Percentiles rank a stretch among this genome's conserved stretches.
These are phyloP conservation scores for Pseudocercospora cruenta DNA, from an alignment of 2,329 filamentous ascomycete genomes.

Conservation along the genomic window DNA sequence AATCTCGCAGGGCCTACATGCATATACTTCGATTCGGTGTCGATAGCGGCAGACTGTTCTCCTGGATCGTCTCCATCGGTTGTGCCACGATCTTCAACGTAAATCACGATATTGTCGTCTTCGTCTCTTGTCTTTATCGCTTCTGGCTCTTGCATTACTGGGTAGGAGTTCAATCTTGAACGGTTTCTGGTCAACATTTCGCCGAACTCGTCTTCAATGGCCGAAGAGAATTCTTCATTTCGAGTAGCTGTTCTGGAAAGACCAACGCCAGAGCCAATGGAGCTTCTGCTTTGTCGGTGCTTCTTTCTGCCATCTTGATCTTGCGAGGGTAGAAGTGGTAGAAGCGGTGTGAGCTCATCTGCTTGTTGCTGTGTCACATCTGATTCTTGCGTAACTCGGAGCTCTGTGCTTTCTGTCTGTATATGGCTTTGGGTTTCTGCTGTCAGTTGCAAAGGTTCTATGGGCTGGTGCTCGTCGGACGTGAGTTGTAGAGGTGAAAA, in stretches of 20 bases:
- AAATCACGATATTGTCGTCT: slow-evolving; percentile 1
- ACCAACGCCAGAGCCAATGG: slow-evolving; percentile 1
- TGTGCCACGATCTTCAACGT: not conserved
- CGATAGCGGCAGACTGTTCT: slow-evolving; percentile 3
- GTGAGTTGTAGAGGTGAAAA: not conserved
- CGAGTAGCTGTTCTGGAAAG: not conserved
- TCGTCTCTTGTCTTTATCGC: slow-evolving; percentile 13
- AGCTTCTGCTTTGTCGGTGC: not conserved
- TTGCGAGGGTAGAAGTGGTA: not conserved
- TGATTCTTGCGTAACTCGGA: not conserved
- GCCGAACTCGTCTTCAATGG: slow-evolving; percentile 14
- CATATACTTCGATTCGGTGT: slow-evolving; percentile 21
- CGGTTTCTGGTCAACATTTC: slow-evolving; percentile 6
- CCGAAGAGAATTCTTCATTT: slow-evolving; percentile 11
- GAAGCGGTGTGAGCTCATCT: slow-evolving; percentile 12
- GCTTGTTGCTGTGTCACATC: not conserved
- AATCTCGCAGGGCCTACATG: slow-evolving; percentile 16
- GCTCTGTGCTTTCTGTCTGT: not conserved
- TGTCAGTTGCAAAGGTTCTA: not conserved
- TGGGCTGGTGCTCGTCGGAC: not conserved
- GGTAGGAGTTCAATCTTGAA: slow-evolving; percentile 15
- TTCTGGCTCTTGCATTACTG: slow-evolving; percentile 11
- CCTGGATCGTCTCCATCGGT: slow-evolving; percentile 1
- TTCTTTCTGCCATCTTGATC: not conserved
- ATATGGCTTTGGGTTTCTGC: not conserved